These are phyloP conservation scores for Pseudomicrostroma phylloplanum DNA, from an alignment of 1,284 basidiomycete genomes.

Conservation along the genomic window DNA sequence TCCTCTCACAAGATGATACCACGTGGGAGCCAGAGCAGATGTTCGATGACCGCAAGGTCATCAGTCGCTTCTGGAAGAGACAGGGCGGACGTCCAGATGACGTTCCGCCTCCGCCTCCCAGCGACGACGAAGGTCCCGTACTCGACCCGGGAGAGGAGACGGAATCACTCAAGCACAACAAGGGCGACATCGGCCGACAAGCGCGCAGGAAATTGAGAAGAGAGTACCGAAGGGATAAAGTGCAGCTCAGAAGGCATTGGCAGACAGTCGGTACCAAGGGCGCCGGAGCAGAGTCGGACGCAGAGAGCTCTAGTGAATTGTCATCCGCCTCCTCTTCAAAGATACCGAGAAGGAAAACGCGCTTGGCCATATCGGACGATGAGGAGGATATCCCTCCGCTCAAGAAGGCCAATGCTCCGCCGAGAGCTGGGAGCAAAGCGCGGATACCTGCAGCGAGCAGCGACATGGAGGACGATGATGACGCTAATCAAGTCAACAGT, in stretches of 20 bases:
- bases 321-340: too few relatives aligned
- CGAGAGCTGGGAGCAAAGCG: too few relatives aligned
- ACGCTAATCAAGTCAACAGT: too few relatives aligned
- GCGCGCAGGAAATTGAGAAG: background rate
- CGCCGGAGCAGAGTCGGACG: too few relatives aligned
- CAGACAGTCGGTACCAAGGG: too few relatives aligned
- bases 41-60: background rate
- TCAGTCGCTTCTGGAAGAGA: background rate
- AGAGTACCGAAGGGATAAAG: background rate
- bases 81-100: background rate
- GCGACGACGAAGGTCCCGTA: constrained; percentile 3
- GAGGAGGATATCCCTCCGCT: too few relatives aligned
- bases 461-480: too few relatives aligned
- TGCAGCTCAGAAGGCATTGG: background rate
- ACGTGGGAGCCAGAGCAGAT: constrained; percentile 3
- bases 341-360: too few relatives aligned
- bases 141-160: constrained; percentile 1
- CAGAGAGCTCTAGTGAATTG: too few relatives aligned
- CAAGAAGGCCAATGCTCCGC: too few relatives aligned
- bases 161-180: background rate
- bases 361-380: too few relatives aligned
- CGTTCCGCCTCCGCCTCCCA: background rate
- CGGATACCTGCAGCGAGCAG: too few relatives aligned
- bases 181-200: background rate
- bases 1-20: background rate